Evolutionary conservation across 352 stramenopile genomes (phyloP).

Genomic region (Phytophthora citricola): DNA sequence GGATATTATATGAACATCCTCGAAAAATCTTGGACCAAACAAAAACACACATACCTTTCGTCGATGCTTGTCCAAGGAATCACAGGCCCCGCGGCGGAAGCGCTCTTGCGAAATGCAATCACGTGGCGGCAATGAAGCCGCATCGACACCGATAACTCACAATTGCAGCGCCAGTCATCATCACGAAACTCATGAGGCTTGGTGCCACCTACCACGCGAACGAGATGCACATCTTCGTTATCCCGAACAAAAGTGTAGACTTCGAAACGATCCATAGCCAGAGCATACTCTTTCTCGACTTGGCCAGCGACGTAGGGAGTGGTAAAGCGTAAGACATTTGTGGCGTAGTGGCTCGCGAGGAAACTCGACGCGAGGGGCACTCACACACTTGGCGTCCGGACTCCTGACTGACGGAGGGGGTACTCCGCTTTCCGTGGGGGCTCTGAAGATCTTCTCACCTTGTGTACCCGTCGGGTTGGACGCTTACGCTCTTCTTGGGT

Average conservation of each 20-base stretch:
- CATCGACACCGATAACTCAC: not conserved
- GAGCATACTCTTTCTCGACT: conserved; percentile 13
- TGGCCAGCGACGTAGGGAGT: conserved; percentile 22
- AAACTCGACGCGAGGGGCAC: too few species aligned
- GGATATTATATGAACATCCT: too few species aligned
- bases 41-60: not conserved
- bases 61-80: conserved; percentile 21
- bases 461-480: not conserved
- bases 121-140: conserved; percentile 22
- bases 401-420: too few species aligned
- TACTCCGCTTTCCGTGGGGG: too few species aligned
- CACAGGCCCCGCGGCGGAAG: not conserved
- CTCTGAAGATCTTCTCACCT: too few species aligned
- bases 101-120: conserved; percentile 21
- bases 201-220: not conserved
- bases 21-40: not conserved
- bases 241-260: not conserved
- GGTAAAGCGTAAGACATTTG: conserved; percentile 23
- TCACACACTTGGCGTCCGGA: too few species aligned
- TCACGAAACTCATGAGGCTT: not conserved
- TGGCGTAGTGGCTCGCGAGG: too few species aligned
- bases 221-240: not conserved
- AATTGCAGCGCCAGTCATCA: conserved; percentile 16
- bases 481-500: too few species aligned
- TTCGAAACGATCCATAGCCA: not conserved